A percentile compares a stretch with the other conserved stretches of the same genome.
Evolutionary conservation across 192 early-diverging fungal genomes (phyloP).

Genomic region (Backusella morwellensis): DNA sequence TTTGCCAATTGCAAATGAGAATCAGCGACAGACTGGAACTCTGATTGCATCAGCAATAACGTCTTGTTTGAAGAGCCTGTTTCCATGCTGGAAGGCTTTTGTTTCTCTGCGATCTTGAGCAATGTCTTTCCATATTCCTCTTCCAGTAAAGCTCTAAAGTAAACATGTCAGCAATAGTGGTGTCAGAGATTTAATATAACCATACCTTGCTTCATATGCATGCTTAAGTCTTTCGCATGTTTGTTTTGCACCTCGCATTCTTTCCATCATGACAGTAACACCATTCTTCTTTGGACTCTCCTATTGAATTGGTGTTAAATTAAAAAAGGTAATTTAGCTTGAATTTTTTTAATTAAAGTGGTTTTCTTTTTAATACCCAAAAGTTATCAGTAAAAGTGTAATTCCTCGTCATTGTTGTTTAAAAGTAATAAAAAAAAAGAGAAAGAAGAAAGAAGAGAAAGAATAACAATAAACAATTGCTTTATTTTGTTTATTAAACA

Average conservation of each 20-base stretch:
- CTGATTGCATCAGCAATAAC: neutral
- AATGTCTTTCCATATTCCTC: constrained; percentile 16
- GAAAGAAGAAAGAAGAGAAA: neutral
- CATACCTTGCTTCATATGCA: constrained; percentile 17
- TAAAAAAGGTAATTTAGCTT: neutral
- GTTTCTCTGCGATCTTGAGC: neutral
- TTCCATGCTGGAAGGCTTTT: constrained; percentile 1
- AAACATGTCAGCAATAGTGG: neutral
- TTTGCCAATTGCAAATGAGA: constrained; percentile 1
- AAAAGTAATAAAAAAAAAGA: neutral
- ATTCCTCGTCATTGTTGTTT: neutral
- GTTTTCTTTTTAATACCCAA: neutral
- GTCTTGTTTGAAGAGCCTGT: neutral
- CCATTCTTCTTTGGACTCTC: constrained; percentile 16
- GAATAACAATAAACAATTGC: neutral
- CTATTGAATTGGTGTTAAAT: neutral
- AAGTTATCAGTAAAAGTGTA: constrained; percentile 17
- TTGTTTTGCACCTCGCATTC: constrained; percentile 21
- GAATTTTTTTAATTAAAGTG: neutral
- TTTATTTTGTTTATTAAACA: neutral
- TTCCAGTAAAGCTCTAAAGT: constrained; percentile 11
- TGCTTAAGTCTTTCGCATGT: constrained; percentile 14
- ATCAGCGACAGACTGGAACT: neutral
- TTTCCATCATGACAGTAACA: constrained; percentile 4
- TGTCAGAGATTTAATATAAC: neutral